A percentile compares a stretch with the other conserved stretches of the same genome.
Conservation (phyloP, 306 rosid species). For the Quercus alba region DNA sequence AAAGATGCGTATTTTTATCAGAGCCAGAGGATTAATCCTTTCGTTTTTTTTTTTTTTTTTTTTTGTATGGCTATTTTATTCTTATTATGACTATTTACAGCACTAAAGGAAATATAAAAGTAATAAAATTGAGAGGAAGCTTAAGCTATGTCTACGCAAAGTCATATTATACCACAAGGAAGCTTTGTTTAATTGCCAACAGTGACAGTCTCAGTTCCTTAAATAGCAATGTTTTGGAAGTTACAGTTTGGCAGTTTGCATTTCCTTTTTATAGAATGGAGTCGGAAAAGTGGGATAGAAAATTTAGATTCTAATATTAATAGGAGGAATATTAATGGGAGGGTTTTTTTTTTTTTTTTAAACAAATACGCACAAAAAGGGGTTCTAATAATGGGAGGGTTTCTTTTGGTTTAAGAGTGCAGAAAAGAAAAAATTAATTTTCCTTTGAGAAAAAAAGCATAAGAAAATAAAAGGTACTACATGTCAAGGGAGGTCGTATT, state of each 20-base stretch:
- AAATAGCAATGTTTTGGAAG: neutral
- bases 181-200: constrained; percentile 3
- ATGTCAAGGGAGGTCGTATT: too few relatives aligned
- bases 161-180: neutral
- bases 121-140: neutral
- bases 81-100: neutral
- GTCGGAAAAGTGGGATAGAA: fast-evolving
- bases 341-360: too few relatives aligned
- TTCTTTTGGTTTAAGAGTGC: too few relatives aligned
- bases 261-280: too few relatives aligned
- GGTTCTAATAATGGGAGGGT: too few relatives aligned
- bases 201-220: neutral
- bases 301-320: too few relatives aligned
- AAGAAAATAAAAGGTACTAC: too few relatives aligned
- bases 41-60: neutral
- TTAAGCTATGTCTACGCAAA: constrained; percentile 2
- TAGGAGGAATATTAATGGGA: too few relatives aligned
- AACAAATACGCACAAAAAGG: too few relatives aligned
- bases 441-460: too few relatives aligned
- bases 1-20: constrained; percentile 11
- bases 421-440: too few relatives aligned
- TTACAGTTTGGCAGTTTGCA: neutral
- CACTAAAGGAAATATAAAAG: constrained; percentile 1
- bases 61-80: neutral
- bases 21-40: neutral